These are phyloP conservation scores for Phytopythium kandeliae DNA, from an alignment of 352 stramenopile genomes.

Conservation along the genomic window DNA sequence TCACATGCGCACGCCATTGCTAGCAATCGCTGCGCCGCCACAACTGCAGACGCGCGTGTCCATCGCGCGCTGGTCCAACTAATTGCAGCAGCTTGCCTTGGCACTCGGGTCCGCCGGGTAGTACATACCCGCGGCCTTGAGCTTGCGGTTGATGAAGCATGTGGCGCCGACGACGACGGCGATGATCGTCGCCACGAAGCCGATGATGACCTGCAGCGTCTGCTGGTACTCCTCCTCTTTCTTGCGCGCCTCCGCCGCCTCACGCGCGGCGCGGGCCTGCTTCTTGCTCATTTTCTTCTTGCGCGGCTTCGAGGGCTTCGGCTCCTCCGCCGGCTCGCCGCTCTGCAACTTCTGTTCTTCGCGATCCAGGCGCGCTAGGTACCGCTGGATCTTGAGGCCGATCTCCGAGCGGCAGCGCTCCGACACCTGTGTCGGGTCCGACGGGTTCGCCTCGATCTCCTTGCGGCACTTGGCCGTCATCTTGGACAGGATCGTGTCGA, in stretches of 20 bases:
- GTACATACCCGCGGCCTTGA: constrained; percentile 78
- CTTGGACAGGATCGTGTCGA: constrained; percentile 69
- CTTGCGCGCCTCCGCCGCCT: constrained; percentile 49
- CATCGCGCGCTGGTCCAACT: not conserved
- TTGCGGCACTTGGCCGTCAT: constrained; percentile 66
- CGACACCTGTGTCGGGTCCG: constrained; percentile 53
- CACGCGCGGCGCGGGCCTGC: constrained; percentile 42
- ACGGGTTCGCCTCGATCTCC: constrained; percentile 66
- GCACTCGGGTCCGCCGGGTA: constrained; percentile 48
- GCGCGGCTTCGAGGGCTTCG: constrained; percentile 28
- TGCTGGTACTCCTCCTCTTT: constrained; percentile 63
- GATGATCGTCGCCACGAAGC: constrained; percentile 61
- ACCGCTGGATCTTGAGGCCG: constrained; percentile 50
- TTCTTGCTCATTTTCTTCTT: constrained; percentile 65
- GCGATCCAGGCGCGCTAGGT: constrained; percentile 44
- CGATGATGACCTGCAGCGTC: constrained; percentile 63
- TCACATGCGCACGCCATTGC: too few species aligned
- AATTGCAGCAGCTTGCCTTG: constrained; percentile 55
- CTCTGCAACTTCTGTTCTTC: constrained; percentile 26
- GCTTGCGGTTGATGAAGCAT: constrained; percentile 81
- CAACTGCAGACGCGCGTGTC: not conserved
- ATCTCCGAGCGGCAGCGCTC: constrained; percentile 59
- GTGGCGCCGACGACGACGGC: constrained; percentile 45
- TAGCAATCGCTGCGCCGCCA: too few species aligned
- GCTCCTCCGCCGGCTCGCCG: constrained; percentile 19